phyloP scores from a whole-genome alignment of 768 basidiomycete genomes.

The Butyriboletus loyo region DNA sequence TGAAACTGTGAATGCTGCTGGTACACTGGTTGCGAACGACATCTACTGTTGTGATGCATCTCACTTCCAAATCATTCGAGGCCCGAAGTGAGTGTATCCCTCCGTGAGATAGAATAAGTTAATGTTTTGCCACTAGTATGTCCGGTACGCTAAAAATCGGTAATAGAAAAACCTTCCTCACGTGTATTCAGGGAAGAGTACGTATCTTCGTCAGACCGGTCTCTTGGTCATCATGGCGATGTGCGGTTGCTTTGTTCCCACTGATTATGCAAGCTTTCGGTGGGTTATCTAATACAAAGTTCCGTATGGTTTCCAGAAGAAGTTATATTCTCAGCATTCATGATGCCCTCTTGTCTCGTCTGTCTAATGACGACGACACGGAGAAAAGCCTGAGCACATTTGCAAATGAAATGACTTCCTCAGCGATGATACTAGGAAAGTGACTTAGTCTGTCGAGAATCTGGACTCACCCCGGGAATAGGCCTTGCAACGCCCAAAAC shows the following conservation, averaged over 20 bases:
- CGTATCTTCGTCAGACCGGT: constrained; percentile 85
- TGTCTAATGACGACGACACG: constrained; percentile 93
- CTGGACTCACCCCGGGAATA: constrained; percentile 21
- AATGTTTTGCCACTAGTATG: constrained; percentile 44
- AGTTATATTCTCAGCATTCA: constrained; percentile 52
- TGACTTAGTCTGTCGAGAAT: neutral
- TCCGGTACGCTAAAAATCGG: constrained; percentile 38
- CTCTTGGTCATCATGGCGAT: constrained; percentile 83
- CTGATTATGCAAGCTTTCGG: constrained; percentile 90
- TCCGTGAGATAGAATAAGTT: neutral
- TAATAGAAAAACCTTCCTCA: neutral
- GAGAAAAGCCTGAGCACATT: constrained; percentile 92
- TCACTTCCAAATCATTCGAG: constrained; percentile 88
- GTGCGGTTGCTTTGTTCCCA: constrained; percentile 90
- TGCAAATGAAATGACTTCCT: constrained; percentile 90
- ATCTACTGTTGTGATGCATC: constrained; percentile 83
- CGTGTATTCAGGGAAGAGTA: constrained; percentile 71
- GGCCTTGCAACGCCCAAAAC: constrained; percentile 69
- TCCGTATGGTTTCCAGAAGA: neutral
- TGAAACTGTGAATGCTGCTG: constrained; percentile 66
- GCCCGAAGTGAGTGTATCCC: constrained; percentile 65
- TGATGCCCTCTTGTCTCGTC: constrained; percentile 77
- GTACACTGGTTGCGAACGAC: constrained; percentile 82
- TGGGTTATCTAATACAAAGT: constrained; percentile 19
- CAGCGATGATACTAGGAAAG: constrained; percentile 85